Conservation (phyloP, 2,329 filamentous ascomycete genomes). For the Polytolypa hystricis region DNA sequence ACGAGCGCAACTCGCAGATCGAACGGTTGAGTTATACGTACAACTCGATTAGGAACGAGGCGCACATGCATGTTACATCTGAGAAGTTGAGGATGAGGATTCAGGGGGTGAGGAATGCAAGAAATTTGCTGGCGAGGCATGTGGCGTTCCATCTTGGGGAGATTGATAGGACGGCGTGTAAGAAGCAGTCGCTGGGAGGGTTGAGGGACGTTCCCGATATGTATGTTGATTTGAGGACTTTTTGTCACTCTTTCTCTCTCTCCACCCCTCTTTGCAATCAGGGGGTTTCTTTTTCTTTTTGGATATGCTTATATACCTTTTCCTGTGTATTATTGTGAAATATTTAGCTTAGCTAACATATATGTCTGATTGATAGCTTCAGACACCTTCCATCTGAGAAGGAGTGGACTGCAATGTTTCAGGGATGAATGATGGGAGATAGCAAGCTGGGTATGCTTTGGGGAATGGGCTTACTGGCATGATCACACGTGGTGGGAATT, state of each 20-base stretch:
- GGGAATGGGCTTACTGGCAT: too few species aligned
- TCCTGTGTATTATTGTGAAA: too few species aligned
- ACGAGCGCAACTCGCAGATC: conserved; percentile 10
- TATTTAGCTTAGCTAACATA: neutral
- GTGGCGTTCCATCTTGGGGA: conserved; percentile 16
- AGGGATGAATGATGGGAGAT: neutral
- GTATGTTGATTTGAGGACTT: conserved; percentile 5
- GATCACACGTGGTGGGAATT: too few species aligned
- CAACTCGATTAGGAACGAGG: conserved; percentile 1
- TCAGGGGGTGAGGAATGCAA: conserved; percentile 9
- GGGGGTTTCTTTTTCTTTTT: conserved; percentile 1
- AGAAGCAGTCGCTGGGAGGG: conserved; percentile 3
- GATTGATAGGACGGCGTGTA: conserved; percentile 15
- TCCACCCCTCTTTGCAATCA: conserved; percentile 1
- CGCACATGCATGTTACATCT: conserved; percentile 5
- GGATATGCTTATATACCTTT: neutral
- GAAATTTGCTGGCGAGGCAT: conserved; percentile 11
- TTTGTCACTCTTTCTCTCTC: conserved; percentile 1
- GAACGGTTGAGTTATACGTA: conserved; percentile 10
- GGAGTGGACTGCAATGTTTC: conserved; percentile 9
- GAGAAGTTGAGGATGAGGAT: conserved; percentile 9
- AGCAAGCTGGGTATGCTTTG: neutral
- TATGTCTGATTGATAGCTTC: conserved; percentile 1
- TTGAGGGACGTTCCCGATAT: conserved; percentile 2
- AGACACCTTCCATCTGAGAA: conserved; percentile 5